phyloP scores from a whole-genome alignment of 78 protist species.

The slime mould (Dictyostelium discoideum) region dicty_2.7 NC_007090.3:2425501-2426000 shows the following conservation, averaged over 20 bases:
- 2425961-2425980: not conserved
- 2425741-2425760: not conserved
- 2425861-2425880: not conserved
- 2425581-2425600: not conserved
- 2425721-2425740: conserved; percentile 23
- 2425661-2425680: conserved; percentile 57
- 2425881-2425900: not conserved
- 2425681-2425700: conserved; percentile 43
- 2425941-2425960: conserved; percentile 27
- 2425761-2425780: too few species aligned
- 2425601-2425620: conserved; percentile 14
- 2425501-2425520: not conserved
- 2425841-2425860: conserved; percentile 21
- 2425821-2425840: conserved; percentile 54
- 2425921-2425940: conserved; percentile 29
- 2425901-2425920: conserved; percentile 41
- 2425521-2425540: not conserved
- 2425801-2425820: too few species aligned
- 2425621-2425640: conserved; percentile 17
- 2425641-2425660: conserved; percentile 35
- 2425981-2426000: not conserved
- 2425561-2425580: conserved; percentile 16
- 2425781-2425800: too few species aligned
- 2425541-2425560: not conserved
- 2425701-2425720: conserved; percentile 43